phyloP scores from a whole-genome alignment of 768 basidiomycete species.

The Calocera cornea region DNA sequence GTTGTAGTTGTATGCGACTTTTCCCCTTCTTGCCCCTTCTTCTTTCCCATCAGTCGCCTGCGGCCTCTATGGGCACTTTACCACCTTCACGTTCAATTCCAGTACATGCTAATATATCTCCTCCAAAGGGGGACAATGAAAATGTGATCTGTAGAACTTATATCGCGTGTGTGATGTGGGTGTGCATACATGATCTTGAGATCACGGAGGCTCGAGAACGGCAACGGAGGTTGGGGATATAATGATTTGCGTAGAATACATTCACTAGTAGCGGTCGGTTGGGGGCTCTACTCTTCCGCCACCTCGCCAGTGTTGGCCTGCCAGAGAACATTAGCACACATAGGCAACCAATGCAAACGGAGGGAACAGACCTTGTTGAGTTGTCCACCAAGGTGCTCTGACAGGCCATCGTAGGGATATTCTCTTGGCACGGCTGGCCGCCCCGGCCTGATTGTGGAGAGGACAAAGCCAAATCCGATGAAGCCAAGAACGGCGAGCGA shows the following conservation, averaged over 20 bases:
- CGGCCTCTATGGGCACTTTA: not conserved
- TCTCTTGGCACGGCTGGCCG: slow-evolving; percentile 54
- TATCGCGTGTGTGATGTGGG: not conserved
- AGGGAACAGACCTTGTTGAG: slow-evolving; percentile 51
- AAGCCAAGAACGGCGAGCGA: slow-evolving; percentile 48
- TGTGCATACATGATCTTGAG: not conserved
- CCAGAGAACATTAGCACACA: not conserved
- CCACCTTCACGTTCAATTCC: not conserved
- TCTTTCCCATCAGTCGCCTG: not conserved
- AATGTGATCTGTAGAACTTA: not conserved
- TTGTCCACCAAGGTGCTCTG: slow-evolving; percentile 63
- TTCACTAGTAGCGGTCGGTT: not conserved
- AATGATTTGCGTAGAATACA: slow-evolving; percentile 3
- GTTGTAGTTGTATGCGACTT: not conserved
- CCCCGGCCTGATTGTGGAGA: slow-evolving; percentile 38
- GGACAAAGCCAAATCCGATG: slow-evolving; percentile 48
- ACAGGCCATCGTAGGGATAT: slow-evolving; percentile 64
- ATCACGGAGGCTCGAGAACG: not conserved
- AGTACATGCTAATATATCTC: slow-evolving; percentile 4
- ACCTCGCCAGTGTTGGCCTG: not conserved
- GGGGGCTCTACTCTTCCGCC: not conserved
- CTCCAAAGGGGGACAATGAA: not conserved
- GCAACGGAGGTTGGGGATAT: not conserved
- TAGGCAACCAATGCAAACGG: not conserved
- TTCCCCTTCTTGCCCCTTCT: not conserved